Percentiles rank a stretch among this genome's conserved stretches.
These are phyloP conservation scores for Zostera marina DNA, from an alignment of 116 monocot species.

Conservation along the genomic window DNA sequence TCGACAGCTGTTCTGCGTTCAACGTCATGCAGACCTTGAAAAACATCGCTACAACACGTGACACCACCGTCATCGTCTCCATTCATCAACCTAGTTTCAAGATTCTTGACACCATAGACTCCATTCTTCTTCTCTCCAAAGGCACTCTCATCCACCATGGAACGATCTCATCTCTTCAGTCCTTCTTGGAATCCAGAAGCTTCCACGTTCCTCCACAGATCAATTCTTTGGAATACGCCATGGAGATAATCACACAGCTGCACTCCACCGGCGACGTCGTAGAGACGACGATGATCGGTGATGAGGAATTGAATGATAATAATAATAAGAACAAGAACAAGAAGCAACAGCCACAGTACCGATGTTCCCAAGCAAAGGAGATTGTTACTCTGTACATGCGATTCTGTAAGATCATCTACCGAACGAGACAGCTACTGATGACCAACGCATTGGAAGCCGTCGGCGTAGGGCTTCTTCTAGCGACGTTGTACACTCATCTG, in stretches of 20 bases:
- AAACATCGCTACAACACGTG: conserved; percentile 25
- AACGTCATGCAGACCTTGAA: conserved; percentile 43
- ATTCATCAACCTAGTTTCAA: conserved; percentile 83
- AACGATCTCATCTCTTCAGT: conserved; percentile 37
- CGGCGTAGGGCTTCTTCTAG: conserved; percentile 56
- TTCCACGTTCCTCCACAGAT: conserved; percentile 56
- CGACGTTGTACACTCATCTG: conserved; percentile 59
- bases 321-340: too few relatives aligned
- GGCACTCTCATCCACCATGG: conserved; percentile 74
- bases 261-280: conserved; percentile 11
- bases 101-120: conserved; percentile 52
- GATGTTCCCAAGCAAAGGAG: conserved; percentile 45
- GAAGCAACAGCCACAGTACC: too few relatives aligned
- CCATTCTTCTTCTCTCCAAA: conserved; percentile 58
- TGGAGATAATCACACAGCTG: conserved; percentile 52
- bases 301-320: too few relatives aligned
- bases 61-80: conserved; percentile 49
- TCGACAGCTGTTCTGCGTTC: conserved; percentile 71
- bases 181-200: conserved; percentile 29
- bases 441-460: conserved; percentile 72
- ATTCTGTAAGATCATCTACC: conserved; percentile 51
- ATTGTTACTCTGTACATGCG: conserved; percentile 36
- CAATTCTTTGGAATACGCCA: conserved; percentile 75
- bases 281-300: neutral
- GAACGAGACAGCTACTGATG: conserved; percentile 66